Evolutionary conservation across 495 filamentous ascomycete species (phyloP).

Genomic region (Daldinia bambusicola): DNA sequence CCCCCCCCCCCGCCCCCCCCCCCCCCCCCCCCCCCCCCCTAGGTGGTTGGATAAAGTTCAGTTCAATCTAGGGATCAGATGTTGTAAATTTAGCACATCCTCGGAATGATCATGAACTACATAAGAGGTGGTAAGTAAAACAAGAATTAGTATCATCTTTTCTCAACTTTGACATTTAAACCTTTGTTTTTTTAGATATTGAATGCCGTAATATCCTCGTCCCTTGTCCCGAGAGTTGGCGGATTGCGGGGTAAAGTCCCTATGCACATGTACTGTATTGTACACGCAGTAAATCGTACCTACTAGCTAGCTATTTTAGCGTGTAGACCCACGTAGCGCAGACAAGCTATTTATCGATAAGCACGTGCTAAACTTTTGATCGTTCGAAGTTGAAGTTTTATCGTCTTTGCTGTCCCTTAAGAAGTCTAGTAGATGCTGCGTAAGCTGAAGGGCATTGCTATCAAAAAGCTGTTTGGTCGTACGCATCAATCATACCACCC

Average conservation of each 20-base stretch:
- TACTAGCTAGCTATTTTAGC: neutral
- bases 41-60: neutral
- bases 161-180: neutral
- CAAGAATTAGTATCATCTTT: neutral
- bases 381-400: neutral
- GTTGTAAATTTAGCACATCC: neutral
- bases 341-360: conserved; percentile 37
- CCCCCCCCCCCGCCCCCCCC: too few species aligned
- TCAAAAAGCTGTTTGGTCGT: neutral
- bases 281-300: neutral
- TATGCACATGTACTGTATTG: conserved; percentile 22
- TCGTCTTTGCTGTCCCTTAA: neutral
- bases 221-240: conserved; percentile 37
- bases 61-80: neutral
- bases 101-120: neutral
- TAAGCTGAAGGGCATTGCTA: neutral
- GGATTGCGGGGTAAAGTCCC: conserved; percentile 44
- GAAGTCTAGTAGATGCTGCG: neutral
- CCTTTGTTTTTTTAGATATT: neutral
- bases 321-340: conserved; percentile 1
- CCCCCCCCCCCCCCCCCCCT: too few species aligned
- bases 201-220: conserved; percentile 40
- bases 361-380: conserved; percentile 26
- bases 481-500: neutral
- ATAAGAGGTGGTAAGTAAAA: neutral